A percentile compares a stretch with the other conserved stretches of the same genome.
phyloP scores from a whole-genome alignment of 768 basidiomycete species.

The Leccinum olivaceopallidum region DNA sequence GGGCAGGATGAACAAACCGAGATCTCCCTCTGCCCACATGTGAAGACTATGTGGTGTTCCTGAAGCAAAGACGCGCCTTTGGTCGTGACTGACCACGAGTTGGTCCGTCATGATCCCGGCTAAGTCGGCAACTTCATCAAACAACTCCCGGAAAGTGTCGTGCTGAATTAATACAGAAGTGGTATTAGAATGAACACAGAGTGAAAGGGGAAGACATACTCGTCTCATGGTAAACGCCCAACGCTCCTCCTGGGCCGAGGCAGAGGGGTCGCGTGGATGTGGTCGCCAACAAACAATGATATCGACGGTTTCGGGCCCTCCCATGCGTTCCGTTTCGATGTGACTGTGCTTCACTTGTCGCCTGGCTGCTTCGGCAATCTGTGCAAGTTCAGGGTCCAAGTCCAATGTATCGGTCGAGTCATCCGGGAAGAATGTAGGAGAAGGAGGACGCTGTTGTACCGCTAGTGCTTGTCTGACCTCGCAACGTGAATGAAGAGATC shows the following conservation, averaged over 20 bases:
- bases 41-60: conserved; percentile 64
- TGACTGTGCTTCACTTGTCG: conserved; percentile 29
- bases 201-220: conserved; percentile 38
- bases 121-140: conserved; percentile 66
- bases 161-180: conserved; percentile 40
- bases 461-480: conserved; percentile 49
- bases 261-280: conserved; percentile 54
- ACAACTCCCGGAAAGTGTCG: conserved; percentile 63
- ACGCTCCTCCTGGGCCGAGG: conserved; percentile 37
- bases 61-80: conserved; percentile 66
- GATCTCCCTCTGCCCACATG: conserved; percentile 67
- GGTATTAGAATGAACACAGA: not conserved
- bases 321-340: conserved; percentile 25
- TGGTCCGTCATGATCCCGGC: conserved; percentile 49
- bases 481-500: conserved; percentile 4
- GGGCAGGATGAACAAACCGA: conserved; percentile 47
- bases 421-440: conserved; percentile 44
- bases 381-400: conserved; percentile 62
- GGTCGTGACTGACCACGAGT: conserved; percentile 61
- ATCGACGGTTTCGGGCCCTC: conserved; percentile 41
- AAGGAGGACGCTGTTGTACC: conserved; percentile 40
- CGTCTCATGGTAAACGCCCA: conserved; percentile 61
- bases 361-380: conserved; percentile 47
- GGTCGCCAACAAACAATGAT: conserved; percentile 64
- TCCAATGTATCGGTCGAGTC: conserved; percentile 51